phyloP scores from a whole-genome alignment of 164 flowering plant species.

The Sextonia rubra region DNA sequence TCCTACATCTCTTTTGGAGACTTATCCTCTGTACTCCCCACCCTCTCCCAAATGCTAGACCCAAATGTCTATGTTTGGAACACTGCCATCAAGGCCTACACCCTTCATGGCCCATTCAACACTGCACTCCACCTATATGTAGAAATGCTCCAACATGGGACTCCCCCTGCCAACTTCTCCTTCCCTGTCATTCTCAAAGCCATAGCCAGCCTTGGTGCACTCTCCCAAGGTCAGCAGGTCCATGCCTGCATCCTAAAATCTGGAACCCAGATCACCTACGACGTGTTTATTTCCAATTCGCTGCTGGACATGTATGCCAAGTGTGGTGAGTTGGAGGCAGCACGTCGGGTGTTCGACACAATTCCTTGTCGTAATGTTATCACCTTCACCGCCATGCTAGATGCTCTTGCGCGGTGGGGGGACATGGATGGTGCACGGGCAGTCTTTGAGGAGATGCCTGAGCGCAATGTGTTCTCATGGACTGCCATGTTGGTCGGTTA shows the following conservation, averaged over 20 bases:
- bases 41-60: slow-evolving; percentile 43
- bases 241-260: slow-evolving; percentile 62
- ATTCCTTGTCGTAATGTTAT: slow-evolving; percentile 50
- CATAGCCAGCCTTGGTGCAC: slow-evolving; percentile 31
- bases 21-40: slow-evolving; percentile 45
- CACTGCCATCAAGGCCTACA: slow-evolving; percentile 50
- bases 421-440: slow-evolving; percentile 45
- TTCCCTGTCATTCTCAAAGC: slow-evolving; percentile 69
- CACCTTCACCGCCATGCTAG: slow-evolving; percentile 69
- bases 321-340: slow-evolving; percentile 50
- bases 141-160: slow-evolving; percentile 40
- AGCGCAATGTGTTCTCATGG: slow-evolving; percentile 70
- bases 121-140: slow-evolving; percentile 36
- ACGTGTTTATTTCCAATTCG: slow-evolving; percentile 58
- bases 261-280: slow-evolving; percentile 35
- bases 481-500: slow-evolving; percentile 71
- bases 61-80: slow-evolving; percentile 64
- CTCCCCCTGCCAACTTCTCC: slow-evolving; percentile 63
- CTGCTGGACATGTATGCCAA: slow-evolving; percentile 68
- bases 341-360: slow-evolving; percentile 35
- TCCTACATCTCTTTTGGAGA: slow-evolving; percentile 57
- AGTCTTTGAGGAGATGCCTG: slow-evolving; percentile 63
- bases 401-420: slow-evolving; percentile 74
- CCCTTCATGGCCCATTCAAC: slow-evolving; percentile 32
- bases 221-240: slow-evolving; percentile 45